Percentiles rank a stretch among this genome's conserved stretches.
Conservation (phyloP, 345 rosid genomes). For the Noccaea bulbosa region DNA sequence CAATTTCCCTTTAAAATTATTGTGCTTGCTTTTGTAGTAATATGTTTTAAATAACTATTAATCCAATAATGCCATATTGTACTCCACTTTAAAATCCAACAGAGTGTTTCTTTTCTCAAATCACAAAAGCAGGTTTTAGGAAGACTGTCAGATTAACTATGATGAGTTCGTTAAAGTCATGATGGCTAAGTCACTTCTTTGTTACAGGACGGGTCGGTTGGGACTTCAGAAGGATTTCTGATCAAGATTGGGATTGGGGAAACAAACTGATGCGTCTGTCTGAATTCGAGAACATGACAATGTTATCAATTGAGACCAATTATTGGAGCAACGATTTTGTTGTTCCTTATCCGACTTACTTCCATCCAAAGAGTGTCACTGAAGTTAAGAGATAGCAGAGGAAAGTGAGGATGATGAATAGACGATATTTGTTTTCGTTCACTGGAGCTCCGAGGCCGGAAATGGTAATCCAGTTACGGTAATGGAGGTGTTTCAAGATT, state of each 20-base stretch:
- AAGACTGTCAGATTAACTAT: constrained; percentile 63
- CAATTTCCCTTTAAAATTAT: no score
- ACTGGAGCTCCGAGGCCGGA: constrained; percentile 43
- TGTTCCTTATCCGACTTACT: constrained; percentile 53
- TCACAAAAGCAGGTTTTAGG: no score
- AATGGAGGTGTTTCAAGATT: constrained; percentile 46
- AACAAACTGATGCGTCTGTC: constrained; percentile 49
- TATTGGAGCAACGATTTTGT: constrained; percentile 40
- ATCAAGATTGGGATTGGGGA: constrained; percentile 49
- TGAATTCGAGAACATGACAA: constrained; percentile 45
- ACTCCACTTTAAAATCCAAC: no score
- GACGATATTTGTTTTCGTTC: constrained; percentile 45
- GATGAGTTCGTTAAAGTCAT: constrained; percentile 65
- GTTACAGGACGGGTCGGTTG: constrained; percentile 47
- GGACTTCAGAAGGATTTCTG: constrained; percentile 45
- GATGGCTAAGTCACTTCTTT: constrained; percentile 68
- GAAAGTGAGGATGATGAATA: constrained; percentile 27
- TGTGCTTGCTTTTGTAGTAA: no score
- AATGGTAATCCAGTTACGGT: constrained; percentile 42
- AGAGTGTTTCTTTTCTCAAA: no score
- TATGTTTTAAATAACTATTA: no score
- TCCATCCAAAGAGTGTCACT: constrained; percentile 43
- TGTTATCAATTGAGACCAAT: constrained; percentile 48
- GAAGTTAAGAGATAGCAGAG: constrained; percentile 49
- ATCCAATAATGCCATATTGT: no score